phyloP scores from a whole-genome alignment of 2,329 filamentous ascomycete species.

The Botrytis tulipae region DNA sequence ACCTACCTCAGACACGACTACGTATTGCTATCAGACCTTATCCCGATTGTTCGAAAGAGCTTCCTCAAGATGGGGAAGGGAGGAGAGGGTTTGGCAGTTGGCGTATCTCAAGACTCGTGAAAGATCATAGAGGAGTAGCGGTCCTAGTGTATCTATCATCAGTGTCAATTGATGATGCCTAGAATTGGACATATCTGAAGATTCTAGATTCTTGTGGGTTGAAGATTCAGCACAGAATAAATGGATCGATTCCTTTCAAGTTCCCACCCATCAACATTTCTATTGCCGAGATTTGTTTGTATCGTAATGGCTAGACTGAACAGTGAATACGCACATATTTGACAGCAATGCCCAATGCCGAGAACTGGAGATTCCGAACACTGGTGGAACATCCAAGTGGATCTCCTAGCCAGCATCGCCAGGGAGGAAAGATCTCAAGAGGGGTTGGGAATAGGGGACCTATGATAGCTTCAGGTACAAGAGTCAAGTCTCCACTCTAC shows the following conservation, averaged over 20 bases:
- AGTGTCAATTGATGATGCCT: not conserved
- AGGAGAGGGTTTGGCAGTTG: not conserved
- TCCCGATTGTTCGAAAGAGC: not conserved
- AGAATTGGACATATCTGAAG: not conserved
- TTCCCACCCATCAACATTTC: not conserved
- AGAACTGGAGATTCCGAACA: not conserved
- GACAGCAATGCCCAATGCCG: slow-evolving; percentile 6
- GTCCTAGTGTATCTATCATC: not conserved
- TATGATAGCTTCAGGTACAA: slow-evolving; percentile 14
- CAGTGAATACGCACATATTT: not conserved
- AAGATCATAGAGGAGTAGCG: not conserved
- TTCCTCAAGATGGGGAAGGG: not conserved
- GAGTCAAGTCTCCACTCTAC: slow-evolving; percentile 6
- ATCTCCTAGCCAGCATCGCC: not conserved
- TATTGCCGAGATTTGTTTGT: not conserved
- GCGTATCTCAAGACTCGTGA: not conserved
- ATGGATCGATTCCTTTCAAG: not conserved
- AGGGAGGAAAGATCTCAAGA: slow-evolving; percentile 6
- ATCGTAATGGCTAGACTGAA: not conserved
- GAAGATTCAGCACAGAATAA: not conserved
- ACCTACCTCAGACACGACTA: not conserved
- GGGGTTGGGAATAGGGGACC: slow-evolving; percentile 14
- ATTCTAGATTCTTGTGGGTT: not conserved
- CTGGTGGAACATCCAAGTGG: slow-evolving; percentile 8
- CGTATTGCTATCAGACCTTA: not conserved